These are phyloP conservation scores for Alternaria hordeiaustralica DNA, from an alignment of 2,329 filamentous ascomycete species.

Conservation along the genomic window DNA sequence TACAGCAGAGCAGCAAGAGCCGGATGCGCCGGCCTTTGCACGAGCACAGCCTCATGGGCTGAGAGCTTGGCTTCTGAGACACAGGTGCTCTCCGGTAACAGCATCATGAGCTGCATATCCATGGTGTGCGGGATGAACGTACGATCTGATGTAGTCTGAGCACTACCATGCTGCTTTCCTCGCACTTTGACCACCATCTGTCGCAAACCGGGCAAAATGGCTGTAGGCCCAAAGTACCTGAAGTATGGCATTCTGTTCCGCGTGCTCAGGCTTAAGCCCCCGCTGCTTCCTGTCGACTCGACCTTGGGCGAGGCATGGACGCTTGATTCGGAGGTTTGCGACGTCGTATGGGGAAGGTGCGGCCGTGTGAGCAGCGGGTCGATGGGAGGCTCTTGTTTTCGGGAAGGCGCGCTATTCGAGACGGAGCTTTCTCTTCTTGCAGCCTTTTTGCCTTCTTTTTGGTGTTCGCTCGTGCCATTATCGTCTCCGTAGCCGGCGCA, in stretches of 20 bases:
- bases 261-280: slow-evolving; percentile 53
- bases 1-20: slow-evolving; percentile 8
- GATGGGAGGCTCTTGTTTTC: slow-evolving; percentile 27
- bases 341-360: slow-evolving; percentile 26
- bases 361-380: slow-evolving; percentile 38
- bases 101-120: neutral
- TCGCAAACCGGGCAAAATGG: slow-evolving; percentile 90
- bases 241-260: slow-evolving; percentile 83
- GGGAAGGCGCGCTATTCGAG: slow-evolving; percentile 14
- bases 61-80: neutral
- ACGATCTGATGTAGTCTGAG: slow-evolving; percentile 62
- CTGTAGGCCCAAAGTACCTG: slow-evolving; percentile 87
- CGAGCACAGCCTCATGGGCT: neutral
- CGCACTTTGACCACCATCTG: slow-evolving; percentile 86
- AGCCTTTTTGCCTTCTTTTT: slow-evolving; percentile 30
- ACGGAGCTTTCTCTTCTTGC: slow-evolving; percentile 25
- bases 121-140: slow-evolving; percentile 10
- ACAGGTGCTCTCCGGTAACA: neutral
- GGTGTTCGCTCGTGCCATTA: slow-evolving; percentile 22
- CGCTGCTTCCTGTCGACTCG: slow-evolving; percentile 24
- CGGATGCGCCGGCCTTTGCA: neutral
- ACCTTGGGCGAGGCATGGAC: slow-evolving; percentile 24
- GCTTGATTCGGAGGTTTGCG: slow-evolving; percentile 32
- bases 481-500: slow-evolving; percentile 57
- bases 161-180: slow-evolving; percentile 66